phyloP scores from a whole-genome alignment of 2,329 filamentous ascomycete species.

The Eutypella sp. region DNA sequence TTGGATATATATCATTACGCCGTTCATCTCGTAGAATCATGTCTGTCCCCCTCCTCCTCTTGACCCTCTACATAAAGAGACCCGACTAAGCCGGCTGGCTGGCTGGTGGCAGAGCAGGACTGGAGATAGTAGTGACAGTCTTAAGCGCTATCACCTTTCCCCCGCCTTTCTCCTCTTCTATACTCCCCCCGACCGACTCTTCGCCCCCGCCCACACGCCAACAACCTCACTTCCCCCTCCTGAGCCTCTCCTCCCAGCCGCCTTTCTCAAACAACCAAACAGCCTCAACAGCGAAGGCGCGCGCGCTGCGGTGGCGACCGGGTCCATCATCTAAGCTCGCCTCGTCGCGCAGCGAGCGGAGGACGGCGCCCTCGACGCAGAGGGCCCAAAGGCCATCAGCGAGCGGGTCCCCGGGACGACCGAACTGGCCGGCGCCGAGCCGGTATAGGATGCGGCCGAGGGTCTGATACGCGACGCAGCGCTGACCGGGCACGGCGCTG shows the following conservation, averaged over 20 bases:
- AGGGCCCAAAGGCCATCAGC: slow-evolving; percentile 79
- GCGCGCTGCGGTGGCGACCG: slow-evolving; percentile 70
- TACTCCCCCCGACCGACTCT: background rate
- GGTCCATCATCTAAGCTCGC: slow-evolving; percentile 60
- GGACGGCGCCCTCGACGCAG: slow-evolving; percentile 68
- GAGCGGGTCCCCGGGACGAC: slow-evolving; percentile 61
- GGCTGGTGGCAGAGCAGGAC: no score
- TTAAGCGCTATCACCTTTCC: no score
- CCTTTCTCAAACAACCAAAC: slow-evolving; percentile 78
- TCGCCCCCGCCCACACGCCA: slow-evolving; percentile 4
- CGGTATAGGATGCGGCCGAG: slow-evolving; percentile 80
- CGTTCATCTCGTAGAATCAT: no score
- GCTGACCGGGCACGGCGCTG: slow-evolving; percentile 77
- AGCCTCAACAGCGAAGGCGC: slow-evolving; percentile 81
- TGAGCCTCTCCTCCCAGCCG: slow-evolving; percentile 58
- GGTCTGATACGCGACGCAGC: slow-evolving; percentile 89
- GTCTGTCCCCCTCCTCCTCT: no score
- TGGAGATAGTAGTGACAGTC: no score
- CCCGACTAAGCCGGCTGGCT: no score
- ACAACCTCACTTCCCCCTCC: slow-evolving; percentile 47
- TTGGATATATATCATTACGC: no score
- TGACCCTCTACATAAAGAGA: no score
- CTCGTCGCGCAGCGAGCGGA: slow-evolving; percentile 74
- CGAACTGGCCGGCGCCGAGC: slow-evolving; percentile 68
- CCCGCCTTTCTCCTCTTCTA: background rate